A percentile compares a stretch with the other conserved stretches of the same genome.
phyloP scores from a whole-genome alignment of 2,329 filamentous ascomycete genomes.

The Alternaria gaisen region DNA sequence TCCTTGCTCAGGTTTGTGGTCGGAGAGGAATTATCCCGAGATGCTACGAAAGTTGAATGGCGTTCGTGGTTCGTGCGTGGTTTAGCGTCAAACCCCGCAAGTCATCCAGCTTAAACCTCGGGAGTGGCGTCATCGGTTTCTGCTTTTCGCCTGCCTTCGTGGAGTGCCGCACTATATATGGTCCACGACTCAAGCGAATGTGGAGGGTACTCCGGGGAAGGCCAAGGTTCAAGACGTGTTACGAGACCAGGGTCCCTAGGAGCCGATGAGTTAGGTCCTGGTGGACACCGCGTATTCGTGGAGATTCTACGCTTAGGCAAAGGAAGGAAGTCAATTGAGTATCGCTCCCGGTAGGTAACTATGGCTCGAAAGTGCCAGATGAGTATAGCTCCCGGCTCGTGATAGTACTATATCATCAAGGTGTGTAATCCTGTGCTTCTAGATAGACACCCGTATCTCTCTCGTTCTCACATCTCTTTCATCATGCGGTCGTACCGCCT shows the following conservation, averaged over 20 bases:
- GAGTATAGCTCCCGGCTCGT: conserved; percentile 1
- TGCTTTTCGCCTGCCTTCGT: not conserved
- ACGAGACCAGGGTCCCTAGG: not conserved
- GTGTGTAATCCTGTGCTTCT: not conserved
- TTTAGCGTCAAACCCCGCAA: conserved; percentile 12
- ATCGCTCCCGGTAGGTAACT: not conserved
- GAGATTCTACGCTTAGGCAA: conserved; percentile 6
- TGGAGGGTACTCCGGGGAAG: conserved; percentile 5
- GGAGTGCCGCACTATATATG: not conserved
- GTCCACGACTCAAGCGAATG: not conserved
- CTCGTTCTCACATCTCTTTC: not conserved
- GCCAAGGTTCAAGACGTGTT: not conserved
- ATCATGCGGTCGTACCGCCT: conserved; percentile 19
- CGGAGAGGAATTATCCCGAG: conserved; percentile 7
- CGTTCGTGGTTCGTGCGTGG: not conserved
- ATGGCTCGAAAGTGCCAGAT: not conserved
- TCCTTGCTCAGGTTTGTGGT: not conserved
- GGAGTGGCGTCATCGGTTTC: conserved; percentile 5
- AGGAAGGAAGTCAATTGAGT: conserved; percentile 1
- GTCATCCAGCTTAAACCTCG: not conserved
- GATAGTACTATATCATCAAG: conserved; percentile 6
- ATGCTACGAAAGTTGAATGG: not conserved
- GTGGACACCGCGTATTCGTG: conserved; percentile 14
- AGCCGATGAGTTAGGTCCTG: not conserved
- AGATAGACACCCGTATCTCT: not conserved